Base-by-base conservation (phyloP, 345 rosid species). In the Gossypium raimondii region DNA sequence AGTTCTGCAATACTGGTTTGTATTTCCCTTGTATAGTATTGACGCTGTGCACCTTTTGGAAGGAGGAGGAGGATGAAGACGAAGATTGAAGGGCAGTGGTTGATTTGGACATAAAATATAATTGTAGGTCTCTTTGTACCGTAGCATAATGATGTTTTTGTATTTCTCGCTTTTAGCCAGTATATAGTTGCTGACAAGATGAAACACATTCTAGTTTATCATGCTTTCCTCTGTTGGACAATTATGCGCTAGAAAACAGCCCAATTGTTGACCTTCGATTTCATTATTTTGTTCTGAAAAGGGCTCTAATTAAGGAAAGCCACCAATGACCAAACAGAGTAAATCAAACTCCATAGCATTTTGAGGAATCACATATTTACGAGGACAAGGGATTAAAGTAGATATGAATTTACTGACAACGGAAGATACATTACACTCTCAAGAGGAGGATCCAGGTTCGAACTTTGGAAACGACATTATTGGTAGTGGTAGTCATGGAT, bases 31-130 rank as follows among this genome's bases (percentile, higher is more conserved):
- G 1, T 12, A 56, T 20, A 20, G 3, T 12, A 41, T 22, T 73
- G 44, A 64, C 18, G 43, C 38, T 41, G 25, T 9, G 43, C 34
- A 38, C 13, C 57, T 70, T 47, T 73, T 52, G 86, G 76, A 73
- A 67, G 76, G 29, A 20, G 38, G 81, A 84, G 0, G 86, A 84
- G 0, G 82, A 81, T 0, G 86, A 84, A 0, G 88, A 87, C 0
- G 86, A 80, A 0, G 83, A 87, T 55, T 83, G 69, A 80, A 75
- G 41, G 45, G 10, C 48, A 58, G 38, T 12, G 50, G 61, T 51
- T 77, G 68, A 34, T 61, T 76, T 22, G 77, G 78, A 68, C 57
- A 45, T 34, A 16, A 5, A 10, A 73, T 34, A 34, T 47, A 55
- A 59, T 61, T 12, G 1, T 57, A 74, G 75, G 76, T 68, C 63